phyloP scores from a whole-genome alignment of 306 rosid species.

The Potentilla sterilis region DNA sequence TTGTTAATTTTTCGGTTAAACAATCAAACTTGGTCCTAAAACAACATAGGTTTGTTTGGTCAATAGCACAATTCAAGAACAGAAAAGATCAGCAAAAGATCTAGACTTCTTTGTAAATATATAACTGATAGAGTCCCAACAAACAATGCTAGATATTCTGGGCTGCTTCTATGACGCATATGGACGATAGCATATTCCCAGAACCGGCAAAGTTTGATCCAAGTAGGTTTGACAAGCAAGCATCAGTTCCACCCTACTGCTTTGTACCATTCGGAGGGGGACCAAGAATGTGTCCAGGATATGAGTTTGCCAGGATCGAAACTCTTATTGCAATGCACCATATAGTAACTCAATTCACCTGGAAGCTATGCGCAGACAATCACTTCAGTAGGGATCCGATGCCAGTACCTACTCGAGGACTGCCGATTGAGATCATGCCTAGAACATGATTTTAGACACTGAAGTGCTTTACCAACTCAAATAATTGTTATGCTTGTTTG shows the following conservation, averaged over 20 bases:
- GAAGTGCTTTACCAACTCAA: not conserved
- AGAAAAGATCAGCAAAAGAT: not conserved
- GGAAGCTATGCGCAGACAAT: slow-evolving; percentile 62
- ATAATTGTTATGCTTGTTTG: not conserved
- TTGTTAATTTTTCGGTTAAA: not conserved
- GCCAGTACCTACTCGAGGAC: slow-evolving; percentile 55
- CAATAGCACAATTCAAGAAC: not conserved
- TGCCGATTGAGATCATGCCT: slow-evolving; percentile 47
- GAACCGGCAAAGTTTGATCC: slow-evolving; percentile 76
- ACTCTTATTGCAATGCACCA: slow-evolving; percentile 62
- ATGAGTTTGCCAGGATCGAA: slow-evolving; percentile 64
- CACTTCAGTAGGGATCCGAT: slow-evolving; percentile 57
- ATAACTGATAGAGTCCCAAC: not conserved
- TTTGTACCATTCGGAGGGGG: slow-evolving; percentile 75
- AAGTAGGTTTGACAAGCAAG: slow-evolving; percentile 57
- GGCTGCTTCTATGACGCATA: slow-evolving; percentile 63
- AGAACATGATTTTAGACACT: slow-evolving; percentile 18
- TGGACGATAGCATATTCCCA: slow-evolving; percentile 54
- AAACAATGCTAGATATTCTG: slow-evolving; percentile 56
- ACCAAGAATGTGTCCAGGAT: slow-evolving; percentile 65
- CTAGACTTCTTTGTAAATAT: not conserved
- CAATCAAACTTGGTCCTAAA: not conserved
- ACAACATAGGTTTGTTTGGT: not conserved
- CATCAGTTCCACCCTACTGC: slow-evolving; percentile 54
- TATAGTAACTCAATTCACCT: slow-evolving; percentile 57